Percentiles rank a stretch among this genome's conserved stretches.
These are phyloP conservation scores for Knufia fluminis DNA, from an alignment of 2,329 filamentous ascomycete genomes.

Conservation along the genomic window DNA sequence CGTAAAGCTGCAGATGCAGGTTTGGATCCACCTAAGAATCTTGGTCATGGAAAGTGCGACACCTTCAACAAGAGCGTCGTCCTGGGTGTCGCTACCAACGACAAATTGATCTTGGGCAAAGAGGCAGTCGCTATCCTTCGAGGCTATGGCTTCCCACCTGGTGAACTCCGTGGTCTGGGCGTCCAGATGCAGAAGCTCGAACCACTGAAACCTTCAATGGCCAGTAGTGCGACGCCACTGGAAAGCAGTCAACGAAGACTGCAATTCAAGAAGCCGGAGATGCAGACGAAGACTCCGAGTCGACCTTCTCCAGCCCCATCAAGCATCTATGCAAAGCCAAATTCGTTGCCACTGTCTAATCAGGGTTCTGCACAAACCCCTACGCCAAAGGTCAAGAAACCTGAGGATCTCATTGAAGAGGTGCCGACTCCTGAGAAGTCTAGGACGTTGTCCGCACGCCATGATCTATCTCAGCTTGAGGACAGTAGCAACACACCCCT, in stretches of 20 bases:
- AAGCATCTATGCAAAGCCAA: constrained; percentile 4
- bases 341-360: constrained; percentile 25
- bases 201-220: constrained; percentile 51
- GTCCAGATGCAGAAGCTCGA: constrained; percentile 92
- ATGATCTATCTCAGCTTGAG: constrained; percentile 21
- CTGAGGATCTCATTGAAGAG: constrained; percentile 44
- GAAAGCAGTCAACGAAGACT: constrained; percentile 74
- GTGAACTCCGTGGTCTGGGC: constrained; percentile 85
- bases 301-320: constrained; percentile 16
- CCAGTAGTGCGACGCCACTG: constrained; percentile 16
- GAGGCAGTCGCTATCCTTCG: constrained; percentile 79
- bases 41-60: constrained; percentile 93
- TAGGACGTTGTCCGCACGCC: constrained; percentile 8
- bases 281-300: background rate
- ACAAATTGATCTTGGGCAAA: constrained; percentile 59
- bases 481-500: constrained; percentile 38
- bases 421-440: constrained; percentile 35
- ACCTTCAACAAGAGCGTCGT: constrained; percentile 79
- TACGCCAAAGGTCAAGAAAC: constrained; percentile 24
- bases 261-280: constrained; percentile 53
- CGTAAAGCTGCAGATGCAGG: constrained; percentile 75
- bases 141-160: constrained; percentile 73
- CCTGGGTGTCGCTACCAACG: constrained; percentile 77
- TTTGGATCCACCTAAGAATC: constrained; percentile 80
- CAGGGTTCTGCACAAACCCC: background rate